Base-by-base conservation (phyloP, 345 rosid genomes). In the Lenwebbia sp. region DNA sequence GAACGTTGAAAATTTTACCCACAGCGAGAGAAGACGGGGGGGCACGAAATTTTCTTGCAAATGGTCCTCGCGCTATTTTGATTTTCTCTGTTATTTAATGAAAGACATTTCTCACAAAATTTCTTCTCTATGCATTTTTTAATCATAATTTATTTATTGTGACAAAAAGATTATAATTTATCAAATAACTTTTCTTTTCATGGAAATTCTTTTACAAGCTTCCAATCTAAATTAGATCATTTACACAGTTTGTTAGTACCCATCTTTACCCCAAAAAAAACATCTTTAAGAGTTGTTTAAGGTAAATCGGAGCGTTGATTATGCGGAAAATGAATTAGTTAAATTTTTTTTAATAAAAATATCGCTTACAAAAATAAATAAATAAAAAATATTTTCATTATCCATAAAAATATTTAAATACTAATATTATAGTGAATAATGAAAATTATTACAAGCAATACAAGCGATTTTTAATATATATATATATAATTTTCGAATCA, bases 301-400 rank as follows among this genome's bases (percentile, higher is more conserved):
- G 2, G 5, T 25, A 56, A 56, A 56, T 4, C 13, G n/a, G 0
- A 7, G 5, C 5, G 0, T 62, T 62, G 17, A 0, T 7, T 30
- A 14, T 0, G 1, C 2, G 0, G 3, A 3, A 15, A 2, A 62
- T 15, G 0, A 62, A 62, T 3, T 14, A 30, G 6, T 30, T 50
- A 10, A 47, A 47, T 47, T 47, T 47, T 47, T 47, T 47, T 9
- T 1, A 8, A 47, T n/a, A n/a, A 10, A 47, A 47, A 47, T 47
- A 9, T 10, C 12, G 19, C 1, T 13, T 6, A 6, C 1, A n/a
- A n/a, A 58, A 13, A 58, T n/a, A 3, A 58, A 60, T 60, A 14
- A 1, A 58, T 0, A 13, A 3, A 14, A 30, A 7, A 0, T 14
- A 5, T 14, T 62, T 30, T 7, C 2, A 7, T 30, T 2, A 0